Percentiles rank a stretch among this genome's conserved stretches.
phyloP scores from a whole-genome alignment of 2,329 filamentous ascomycete species.

The Ophiocordyceps camponoti-leonardi region DNA sequence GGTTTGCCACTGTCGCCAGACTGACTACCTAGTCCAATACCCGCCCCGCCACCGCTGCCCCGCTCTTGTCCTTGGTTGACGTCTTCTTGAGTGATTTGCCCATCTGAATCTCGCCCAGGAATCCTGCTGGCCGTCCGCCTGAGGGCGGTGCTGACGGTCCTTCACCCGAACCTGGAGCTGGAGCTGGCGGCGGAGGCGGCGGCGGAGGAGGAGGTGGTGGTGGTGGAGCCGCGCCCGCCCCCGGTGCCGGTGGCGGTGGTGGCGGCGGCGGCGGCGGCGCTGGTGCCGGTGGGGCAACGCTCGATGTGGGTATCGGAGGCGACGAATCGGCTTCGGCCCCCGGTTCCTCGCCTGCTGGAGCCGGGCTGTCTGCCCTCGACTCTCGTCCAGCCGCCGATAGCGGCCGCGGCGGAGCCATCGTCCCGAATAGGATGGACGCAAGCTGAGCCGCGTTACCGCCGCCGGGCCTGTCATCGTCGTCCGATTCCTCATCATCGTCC shows the following conservation, averaged over 20 bases:
- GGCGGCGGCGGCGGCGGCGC: not conserved
- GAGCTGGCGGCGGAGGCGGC: conserved; percentile 12
- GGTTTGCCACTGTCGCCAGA: not conserved
- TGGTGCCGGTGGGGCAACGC: too few species aligned
- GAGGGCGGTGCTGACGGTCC: conserved; percentile 25
- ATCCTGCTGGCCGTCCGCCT: conserved; percentile 36
- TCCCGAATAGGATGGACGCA: conserved; percentile 88
- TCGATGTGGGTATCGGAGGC: conserved; percentile 9
- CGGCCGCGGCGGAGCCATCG: conserved; percentile 85
- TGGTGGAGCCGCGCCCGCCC: conserved; percentile 3
- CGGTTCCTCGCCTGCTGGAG: conserved; percentile 16
- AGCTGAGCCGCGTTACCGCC: conserved; percentile 79
- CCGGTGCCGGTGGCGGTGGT: not conserved
- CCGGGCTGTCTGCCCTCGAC: conserved; percentile 21
- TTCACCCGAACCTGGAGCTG: conserved; percentile 17
- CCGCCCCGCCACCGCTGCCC: conserved; percentile 53
- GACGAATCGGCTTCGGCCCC: conserved; percentile 9
- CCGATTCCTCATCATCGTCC: conserved; percentile 46
- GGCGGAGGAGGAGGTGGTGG: conserved; percentile 12
- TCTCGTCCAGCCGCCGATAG: conserved; percentile 69
- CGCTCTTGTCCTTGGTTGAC: conserved; percentile 73
- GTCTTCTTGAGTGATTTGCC: conserved; percentile 75
- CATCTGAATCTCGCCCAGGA: conserved; percentile 69
- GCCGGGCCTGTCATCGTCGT: conserved; percentile 64
- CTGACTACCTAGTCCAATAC: conserved; percentile 37